phyloP scores from a whole-genome alignment of 768 basidiomycete species.

The Suillus tomentosus region DNA sequence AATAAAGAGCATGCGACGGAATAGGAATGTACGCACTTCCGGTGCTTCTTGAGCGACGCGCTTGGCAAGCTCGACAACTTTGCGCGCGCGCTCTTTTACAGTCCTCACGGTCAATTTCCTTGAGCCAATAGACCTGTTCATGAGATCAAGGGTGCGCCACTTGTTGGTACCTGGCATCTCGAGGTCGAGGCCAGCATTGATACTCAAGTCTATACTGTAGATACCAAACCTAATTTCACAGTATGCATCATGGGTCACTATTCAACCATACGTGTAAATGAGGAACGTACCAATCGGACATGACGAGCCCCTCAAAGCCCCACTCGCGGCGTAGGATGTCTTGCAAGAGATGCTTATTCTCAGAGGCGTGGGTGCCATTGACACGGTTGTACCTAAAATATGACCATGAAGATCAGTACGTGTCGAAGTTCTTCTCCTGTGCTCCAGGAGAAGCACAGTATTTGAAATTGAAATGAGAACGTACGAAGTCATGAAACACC shows the following conservation, averaged over 20 bases:
- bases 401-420: conserved; percentile 6
- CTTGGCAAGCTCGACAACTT: conserved; percentile 69
- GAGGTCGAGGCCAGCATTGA: conserved; percentile 80
- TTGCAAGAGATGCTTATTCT: conserved; percentile 59
- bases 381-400: conserved; percentile 65
- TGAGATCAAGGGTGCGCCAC: conserved; percentile 71
- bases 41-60: conserved; percentile 67
- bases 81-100: conserved; percentile 65
- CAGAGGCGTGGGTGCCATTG: conserved; percentile 73
- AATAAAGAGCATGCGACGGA: neutral
- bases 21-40: conserved; percentile 43
- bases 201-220: conserved; percentile 61
- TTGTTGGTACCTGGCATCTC: conserved; percentile 81
- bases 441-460: neutral
- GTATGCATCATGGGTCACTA: neutral
- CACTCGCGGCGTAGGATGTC: conserved; percentile 73
- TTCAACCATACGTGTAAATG: neutral
- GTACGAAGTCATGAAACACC: conserved; percentile 63
- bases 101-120: conserved; percentile 67
- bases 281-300: conserved; percentile 74
- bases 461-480: conserved; percentile 23
- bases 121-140: conserved; percentile 59
- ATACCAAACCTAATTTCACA: conserved; percentile 60
- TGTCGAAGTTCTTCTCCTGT: neutral
- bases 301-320: conserved; percentile 71